Percentiles rank a stretch among this genome's conserved stretches.
phyloP scores from a whole-genome alignment of 495 filamentous ascomycete genomes.

The Coniosporium apollinis region DNA sequence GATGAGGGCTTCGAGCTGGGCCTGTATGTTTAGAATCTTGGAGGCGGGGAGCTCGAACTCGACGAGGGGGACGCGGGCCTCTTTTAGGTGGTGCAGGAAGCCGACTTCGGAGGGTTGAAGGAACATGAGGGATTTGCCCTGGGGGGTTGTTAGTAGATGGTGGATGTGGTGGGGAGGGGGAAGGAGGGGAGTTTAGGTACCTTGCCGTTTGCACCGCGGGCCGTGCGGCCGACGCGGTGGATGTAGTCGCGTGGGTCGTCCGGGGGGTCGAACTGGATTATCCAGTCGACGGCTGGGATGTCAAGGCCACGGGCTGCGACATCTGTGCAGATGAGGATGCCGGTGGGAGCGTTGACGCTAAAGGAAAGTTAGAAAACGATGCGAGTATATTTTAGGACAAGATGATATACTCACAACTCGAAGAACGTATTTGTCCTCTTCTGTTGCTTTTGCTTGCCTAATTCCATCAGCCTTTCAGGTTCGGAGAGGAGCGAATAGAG shows the following conservation, averaged over 20 bases:
- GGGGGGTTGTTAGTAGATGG: too few relatives aligned
- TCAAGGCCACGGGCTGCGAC: conserved; percentile 89
- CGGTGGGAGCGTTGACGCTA: conserved; percentile 68
- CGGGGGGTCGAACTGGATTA: conserved; percentile 87
- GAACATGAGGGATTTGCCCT: conserved; percentile 78
- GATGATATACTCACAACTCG: conserved; percentile 32
- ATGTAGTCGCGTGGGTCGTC: conserved; percentile 89
- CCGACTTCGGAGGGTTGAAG: conserved; percentile 83
- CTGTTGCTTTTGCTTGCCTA: conserved; percentile 84
- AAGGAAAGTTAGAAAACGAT: neutral
- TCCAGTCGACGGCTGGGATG: conserved; percentile 89
- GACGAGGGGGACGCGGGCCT: conserved; percentile 79
- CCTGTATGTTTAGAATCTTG: conserved; percentile 77
- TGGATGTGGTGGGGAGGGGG: too few relatives aligned
- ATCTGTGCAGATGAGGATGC: conserved; percentile 88
- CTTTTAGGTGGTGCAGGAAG: conserved; percentile 82
- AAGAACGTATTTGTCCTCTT: conserved; percentile 97
- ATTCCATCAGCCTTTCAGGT: too few relatives aligned
- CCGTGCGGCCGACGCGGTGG: conserved; percentile 90
- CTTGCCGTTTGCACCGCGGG: conserved; percentile 67
- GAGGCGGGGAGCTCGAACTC: conserved; percentile 89
- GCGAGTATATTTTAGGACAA: neutral
- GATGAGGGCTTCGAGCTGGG: conserved; percentile 86
- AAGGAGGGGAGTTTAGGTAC: too few relatives aligned
- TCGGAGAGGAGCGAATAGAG: too few relatives aligned